Percentiles rank a stretch among this genome's conserved stretches.
phyloP scores from a whole-genome alignment of 2,329 filamentous ascomycete species.

The Mycosphaerelloides madeirae region DNA sequence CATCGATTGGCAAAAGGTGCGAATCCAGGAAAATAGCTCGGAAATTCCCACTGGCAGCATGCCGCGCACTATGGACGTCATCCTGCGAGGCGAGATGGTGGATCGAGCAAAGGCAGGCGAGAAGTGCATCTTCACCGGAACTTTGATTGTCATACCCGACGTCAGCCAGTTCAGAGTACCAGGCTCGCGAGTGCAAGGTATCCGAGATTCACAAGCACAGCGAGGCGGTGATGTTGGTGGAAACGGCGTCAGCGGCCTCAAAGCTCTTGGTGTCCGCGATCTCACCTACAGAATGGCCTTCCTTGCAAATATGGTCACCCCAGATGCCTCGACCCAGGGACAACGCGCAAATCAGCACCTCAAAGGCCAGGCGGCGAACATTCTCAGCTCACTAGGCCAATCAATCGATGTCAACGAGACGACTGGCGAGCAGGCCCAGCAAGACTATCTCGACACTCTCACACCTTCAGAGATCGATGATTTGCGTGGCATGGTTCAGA shows the following conservation, averaged over 20 bases:
- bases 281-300: slow-evolving; percentile 96
- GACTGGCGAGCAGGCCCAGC: slow-evolving; percentile 78
- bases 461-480: slow-evolving; percentile 86
- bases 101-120: slow-evolving; percentile 96
- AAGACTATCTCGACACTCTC: slow-evolving; percentile 79
- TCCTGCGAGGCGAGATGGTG: slow-evolving; percentile 93
- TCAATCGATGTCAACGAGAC: slow-evolving; percentile 63
- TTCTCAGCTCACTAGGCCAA: slow-evolving; percentile 77
- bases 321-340: slow-evolving; percentile 76
- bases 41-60: slow-evolving; percentile 98
- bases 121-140: slow-evolving; percentile 96
- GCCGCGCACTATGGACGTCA: slow-evolving; percentile 96
- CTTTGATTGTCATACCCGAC: slow-evolving; percentile 92
- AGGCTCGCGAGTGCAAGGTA: slow-evolving; percentile 74
- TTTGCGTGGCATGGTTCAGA: slow-evolving; percentile 87
- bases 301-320: slow-evolving; percentile 90
- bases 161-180: slow-evolving; percentile 91
- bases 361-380: slow-evolving; percentile 72
- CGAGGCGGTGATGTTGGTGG: slow-evolving; percentile 73
- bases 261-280: slow-evolving; percentile 88
- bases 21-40: slow-evolving; percentile 95
- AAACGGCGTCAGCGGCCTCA: slow-evolving; percentile 79
- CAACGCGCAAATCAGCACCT: slow-evolving; percentile 62
- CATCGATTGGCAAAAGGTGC: slow-evolving; percentile 98
- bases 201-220: slow-evolving; percentile 72